Percentiles rank a stretch among this genome's conserved stretches.
These are phyloP conservation scores for Phialocephala sp. DNA, from an alignment of 2,329 filamentous ascomycete genomes.

Conservation along the genomic window DNA sequence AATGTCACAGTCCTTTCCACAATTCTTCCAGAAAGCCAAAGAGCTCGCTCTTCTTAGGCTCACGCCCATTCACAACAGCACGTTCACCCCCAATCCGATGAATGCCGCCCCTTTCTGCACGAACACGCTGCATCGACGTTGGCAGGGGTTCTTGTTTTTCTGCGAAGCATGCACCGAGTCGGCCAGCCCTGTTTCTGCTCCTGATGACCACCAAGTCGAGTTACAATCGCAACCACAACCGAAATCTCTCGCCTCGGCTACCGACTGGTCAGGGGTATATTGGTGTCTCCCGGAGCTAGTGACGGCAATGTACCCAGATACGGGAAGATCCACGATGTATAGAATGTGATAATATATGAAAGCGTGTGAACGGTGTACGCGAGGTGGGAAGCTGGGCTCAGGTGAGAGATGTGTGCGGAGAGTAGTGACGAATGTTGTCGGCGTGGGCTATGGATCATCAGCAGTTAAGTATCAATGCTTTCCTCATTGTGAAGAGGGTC, in stretches of 20 bases:
- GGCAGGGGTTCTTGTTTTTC: not conserved
- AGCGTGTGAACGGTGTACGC: not conserved
- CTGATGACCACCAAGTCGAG: not conserved
- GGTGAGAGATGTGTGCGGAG: not conserved
- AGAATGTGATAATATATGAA: not conserved
- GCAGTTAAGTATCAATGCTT: not conserved
- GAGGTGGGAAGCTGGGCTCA: not conserved
- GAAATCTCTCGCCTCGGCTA: conserved; percentile 1
- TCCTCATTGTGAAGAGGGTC: not conserved
- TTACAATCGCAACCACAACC: not conserved
- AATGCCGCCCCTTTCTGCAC: not conserved
- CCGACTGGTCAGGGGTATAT: not conserved
- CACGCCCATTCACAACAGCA: not conserved
- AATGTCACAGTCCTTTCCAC: not conserved
- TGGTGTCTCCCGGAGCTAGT: not conserved
- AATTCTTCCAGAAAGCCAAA: not conserved
- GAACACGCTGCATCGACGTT: not conserved
- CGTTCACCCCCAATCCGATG: not conserved
- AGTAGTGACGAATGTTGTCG: not conserved
- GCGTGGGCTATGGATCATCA: not conserved
- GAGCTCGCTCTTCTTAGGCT: not conserved
- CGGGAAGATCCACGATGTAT: not conserved
- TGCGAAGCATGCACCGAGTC: not conserved
- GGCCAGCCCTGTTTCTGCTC: not conserved
- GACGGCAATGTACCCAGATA: not conserved